Evolutionary conservation across 176 grass and related monocot species (phyloP).

Genomic region (Bonia amplexicaulis): DNA sequence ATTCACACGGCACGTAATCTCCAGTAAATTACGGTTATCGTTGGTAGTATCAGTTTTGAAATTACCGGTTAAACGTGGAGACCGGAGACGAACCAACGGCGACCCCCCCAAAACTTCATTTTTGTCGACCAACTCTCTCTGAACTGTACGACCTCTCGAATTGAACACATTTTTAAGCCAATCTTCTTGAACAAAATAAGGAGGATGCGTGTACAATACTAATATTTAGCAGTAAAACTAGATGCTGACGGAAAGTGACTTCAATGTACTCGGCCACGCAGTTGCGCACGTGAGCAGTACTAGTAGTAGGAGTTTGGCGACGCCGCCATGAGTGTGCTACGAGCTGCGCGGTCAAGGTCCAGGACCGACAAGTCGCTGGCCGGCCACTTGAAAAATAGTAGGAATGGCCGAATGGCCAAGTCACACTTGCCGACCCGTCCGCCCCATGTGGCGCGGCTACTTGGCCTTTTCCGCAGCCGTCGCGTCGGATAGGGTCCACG

Average conservation of each 20-base stretch:
- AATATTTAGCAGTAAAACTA: not conserved
- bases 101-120: not conserved
- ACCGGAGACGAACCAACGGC: not conserved
- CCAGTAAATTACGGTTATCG: not conserved
- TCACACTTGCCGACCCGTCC: constrained; percentile 2
- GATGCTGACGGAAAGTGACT: not conserved
- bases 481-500: not conserved
- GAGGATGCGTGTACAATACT: too few relatives aligned
- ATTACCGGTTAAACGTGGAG: not conserved
- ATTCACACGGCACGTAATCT: not conserved
- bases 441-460: not conserved
- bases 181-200: not conserved
- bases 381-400: not conserved
- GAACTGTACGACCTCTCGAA: fast-evolving
- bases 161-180: not conserved
- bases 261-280: not conserved
- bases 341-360: constrained; percentile 16
- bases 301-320: not conserved
- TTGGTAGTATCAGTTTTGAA: not conserved
- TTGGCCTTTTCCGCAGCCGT: not conserved
- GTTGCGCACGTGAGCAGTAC: not conserved
- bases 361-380: constrained; percentile 26
- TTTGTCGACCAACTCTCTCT: not conserved
- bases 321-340: not conserved
- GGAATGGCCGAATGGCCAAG: not conserved